Conservation (phyloP, 116 monocot genomes). For the Dioscorea cayenensis region DNA sequence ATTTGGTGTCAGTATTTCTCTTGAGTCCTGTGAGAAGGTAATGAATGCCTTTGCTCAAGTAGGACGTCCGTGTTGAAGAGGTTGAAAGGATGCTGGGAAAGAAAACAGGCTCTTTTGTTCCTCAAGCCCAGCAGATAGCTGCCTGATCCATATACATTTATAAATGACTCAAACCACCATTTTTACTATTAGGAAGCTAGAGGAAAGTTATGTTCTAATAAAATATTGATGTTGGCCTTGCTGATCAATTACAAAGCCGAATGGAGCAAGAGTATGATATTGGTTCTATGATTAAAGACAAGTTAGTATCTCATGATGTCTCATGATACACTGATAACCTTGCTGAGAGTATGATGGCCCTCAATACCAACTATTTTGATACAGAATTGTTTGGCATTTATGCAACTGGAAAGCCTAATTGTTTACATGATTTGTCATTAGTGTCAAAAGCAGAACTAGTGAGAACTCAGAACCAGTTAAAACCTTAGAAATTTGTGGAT, state of each 20-base stretch:
- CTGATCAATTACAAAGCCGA: too few species aligned
- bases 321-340: slow-evolving; percentile 38
- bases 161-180: background rate
- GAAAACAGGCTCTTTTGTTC: slow-evolving; percentile 6
- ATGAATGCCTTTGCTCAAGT: slow-evolving; percentile 26
- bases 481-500: too few species aligned
- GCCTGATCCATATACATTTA: background rate
- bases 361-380: slow-evolving; percentile 92
- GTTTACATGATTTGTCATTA: slow-evolving; percentile 51
- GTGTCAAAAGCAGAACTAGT: slow-evolving; percentile 69
- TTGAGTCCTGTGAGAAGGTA: slow-evolving; percentile 27
- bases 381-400: slow-evolving; percentile 87
- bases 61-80: slow-evolving; percentile 28
- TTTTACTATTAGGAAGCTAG: background rate
- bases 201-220: background rate
- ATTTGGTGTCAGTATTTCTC: slow-evolving; percentile 11
- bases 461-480: slow-evolving; percentile 76
- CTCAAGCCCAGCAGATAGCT: slow-evolving; percentile 11
- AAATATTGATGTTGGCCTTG: background rate
- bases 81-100: slow-evolving; percentile 23
- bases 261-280: too few species aligned
- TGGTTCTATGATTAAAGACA: too few species aligned
- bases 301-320: too few species aligned
- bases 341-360: slow-evolving; percentile 87
- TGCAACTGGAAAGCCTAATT: slow-evolving; percentile 33